phyloP scores from a whole-genome alignment of 139 green algal species.

The Nannochloris sp. region DNA sequence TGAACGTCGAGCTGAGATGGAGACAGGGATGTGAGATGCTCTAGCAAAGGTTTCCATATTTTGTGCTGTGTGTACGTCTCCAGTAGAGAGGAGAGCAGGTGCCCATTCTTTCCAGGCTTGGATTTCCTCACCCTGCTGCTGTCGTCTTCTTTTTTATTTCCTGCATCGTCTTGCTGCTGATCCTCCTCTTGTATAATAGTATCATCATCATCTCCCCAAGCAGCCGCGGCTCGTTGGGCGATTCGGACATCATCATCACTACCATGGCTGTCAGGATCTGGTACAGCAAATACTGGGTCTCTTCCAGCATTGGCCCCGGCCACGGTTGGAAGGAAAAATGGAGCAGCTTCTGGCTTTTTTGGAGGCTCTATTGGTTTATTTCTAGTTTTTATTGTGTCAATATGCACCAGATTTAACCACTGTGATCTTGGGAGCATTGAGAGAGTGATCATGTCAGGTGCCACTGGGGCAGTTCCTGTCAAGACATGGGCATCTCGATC shows the following conservation, averaged over 20 bases:
- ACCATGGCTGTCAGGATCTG: not conserved
- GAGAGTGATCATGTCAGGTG: slow-evolving; percentile 70
- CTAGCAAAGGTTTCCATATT: slow-evolving; percentile 41
- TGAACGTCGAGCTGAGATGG: slow-evolving; percentile 57
- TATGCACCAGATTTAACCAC: slow-evolving; percentile 79
- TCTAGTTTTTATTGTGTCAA: slow-evolving; percentile 85
- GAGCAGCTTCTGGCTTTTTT: slow-evolving; percentile 87
- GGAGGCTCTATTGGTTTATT: slow-evolving; percentile 79
- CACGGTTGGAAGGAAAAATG: slow-evolving; percentile 95
- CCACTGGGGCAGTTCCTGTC: slow-evolving; percentile 35
- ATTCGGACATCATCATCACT: not conserved
- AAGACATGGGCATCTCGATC: not conserved
- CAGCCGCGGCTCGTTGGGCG: not conserved
- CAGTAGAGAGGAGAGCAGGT: slow-evolving; percentile 18
- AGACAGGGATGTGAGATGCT: slow-evolving; percentile 32
- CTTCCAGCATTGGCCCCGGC: slow-evolving; percentile 16
- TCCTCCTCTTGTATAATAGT: not conserved
- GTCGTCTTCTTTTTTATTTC: not conserved
- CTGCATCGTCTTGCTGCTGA: not conserved
- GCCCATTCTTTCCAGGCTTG: not conserved
- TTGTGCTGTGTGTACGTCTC: slow-evolving; percentile 7
- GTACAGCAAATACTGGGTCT: slow-evolving; percentile 47
- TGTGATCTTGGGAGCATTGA: slow-evolving; percentile 75
- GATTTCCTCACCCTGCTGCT: not conserved
- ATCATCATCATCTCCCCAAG: slow-evolving; percentile 18